phyloP scores from a whole-genome alignment of 2,329 filamentous ascomycete genomes.

The Pezicula radicicola region DNA sequence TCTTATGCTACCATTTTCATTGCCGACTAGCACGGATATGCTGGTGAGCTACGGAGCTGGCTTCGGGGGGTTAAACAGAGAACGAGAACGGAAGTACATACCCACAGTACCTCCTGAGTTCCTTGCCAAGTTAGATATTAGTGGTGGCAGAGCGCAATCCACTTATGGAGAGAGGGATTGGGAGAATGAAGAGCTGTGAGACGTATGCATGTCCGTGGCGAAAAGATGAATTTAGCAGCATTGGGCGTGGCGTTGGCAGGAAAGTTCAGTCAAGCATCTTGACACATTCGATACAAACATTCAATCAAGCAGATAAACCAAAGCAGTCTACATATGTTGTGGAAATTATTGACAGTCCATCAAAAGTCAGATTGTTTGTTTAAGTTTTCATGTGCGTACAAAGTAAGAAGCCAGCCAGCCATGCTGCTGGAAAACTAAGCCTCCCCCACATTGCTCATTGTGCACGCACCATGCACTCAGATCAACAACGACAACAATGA shows the following conservation, averaged over 20 bases:
- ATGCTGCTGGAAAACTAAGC: too few relatives aligned
- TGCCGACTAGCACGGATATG: constrained; percentile 97
- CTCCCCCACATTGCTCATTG: too few relatives aligned
- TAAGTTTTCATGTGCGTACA: too few relatives aligned
- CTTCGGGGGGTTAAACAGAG: constrained; percentile 87
- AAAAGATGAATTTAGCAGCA: constrained; percentile 1
- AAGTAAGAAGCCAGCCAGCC: too few relatives aligned
- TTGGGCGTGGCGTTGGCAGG: constrained; percentile 8
- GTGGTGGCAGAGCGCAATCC: constrained; percentile 45
- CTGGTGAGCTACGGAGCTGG: constrained; percentile 91
- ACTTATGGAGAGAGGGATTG: constrained; percentile 64
- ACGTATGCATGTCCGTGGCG: neutral
- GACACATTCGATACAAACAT: too few relatives aligned
- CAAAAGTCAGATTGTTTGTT: too few relatives aligned
- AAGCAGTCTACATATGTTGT: too few relatives aligned
- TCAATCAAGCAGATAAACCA: too few relatives aligned
- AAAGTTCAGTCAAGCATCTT: neutral
- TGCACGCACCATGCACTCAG: too few relatives aligned
- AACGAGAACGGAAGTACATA: constrained; percentile 92
- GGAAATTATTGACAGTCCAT: too few relatives aligned
- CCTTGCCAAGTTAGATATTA: constrained; percentile 73
- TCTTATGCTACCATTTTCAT: constrained; percentile 89
- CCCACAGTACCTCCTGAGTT: constrained; percentile 94
- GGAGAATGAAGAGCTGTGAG: constrained; percentile 56
- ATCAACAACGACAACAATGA: too few relatives aligned